Base-by-base conservation (phyloP, 169 alveolate species). In the Plasmodium malariae region DNA sequence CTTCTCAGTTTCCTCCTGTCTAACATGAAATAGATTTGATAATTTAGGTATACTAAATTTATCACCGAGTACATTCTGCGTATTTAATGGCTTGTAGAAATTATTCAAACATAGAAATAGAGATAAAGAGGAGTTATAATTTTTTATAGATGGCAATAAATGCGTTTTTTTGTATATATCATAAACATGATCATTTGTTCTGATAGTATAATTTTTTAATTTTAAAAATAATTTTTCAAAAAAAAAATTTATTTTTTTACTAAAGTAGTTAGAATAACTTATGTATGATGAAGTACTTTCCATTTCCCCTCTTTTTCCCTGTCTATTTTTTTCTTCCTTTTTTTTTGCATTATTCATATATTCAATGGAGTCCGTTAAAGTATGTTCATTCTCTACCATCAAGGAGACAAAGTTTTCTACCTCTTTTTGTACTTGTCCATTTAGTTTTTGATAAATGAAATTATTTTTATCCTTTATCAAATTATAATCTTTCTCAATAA, bases 1-100 rank as follows among this genome's bases (percentile, higher is more conserved):
- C 62, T 86, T 86, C 63, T 86, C 92, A 24, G 86, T 17, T 59
- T 86, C 92, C 30, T 86, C 92, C 54, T 86, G 92, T 34, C 92
- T 54, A 55, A 85, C 92, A 40, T 85, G 92, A 85, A 85, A 85
- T 14, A 85, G 12, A 59, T 85, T 85, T 24, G 85, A 69, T 40
- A 85, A 72, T 34, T 70, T 85, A n/a, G 87, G 74, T 14, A 40
- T 51, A 34, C 7, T 65, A 48, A 85, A 85, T 36, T 37, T 69
- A 45, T 85, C 92, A n/a, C 36, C 49, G 28, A 57, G 32, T 36
- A 85, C 32, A 40, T 32, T 69, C 0, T 69, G 45, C 30, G 43
- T 21, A 73, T 69, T 85, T 59, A 85, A 6, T 24, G 92, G 92
- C 14, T 37, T 85, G 37, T 70, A 85, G 26, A 85, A 85, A 85